Conservation (phyloP, 805 yeast genomes). For the Hanseniaspora lachancei region DNA sequence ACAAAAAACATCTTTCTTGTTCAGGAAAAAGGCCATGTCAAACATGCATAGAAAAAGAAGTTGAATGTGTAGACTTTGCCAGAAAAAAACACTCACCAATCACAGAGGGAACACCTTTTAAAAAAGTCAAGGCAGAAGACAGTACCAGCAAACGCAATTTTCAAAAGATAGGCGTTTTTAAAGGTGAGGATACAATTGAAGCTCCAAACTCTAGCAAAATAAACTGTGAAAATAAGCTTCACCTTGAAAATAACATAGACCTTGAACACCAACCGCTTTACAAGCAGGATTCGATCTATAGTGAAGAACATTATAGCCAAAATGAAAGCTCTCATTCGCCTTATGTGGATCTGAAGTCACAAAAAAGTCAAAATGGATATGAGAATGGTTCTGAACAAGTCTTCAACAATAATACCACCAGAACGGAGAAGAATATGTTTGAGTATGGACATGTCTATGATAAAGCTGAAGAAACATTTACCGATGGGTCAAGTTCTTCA, state of each 20-base stretch:
- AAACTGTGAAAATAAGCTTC: neutral
- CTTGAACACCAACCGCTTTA: neutral
- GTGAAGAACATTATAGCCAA: neutral
- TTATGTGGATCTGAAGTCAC: neutral
- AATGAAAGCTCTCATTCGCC: neutral
- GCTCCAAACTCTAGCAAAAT: too few species aligned
- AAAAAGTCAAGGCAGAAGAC: neutral
- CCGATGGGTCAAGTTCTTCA: neutral
- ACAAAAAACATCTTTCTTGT: slow-evolving; percentile 83
- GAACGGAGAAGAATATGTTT: neutral
- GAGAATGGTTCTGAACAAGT: neutral
- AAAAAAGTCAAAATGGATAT: neutral
- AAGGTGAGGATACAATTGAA: neutral
- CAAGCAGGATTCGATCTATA: neutral
- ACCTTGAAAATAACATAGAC: neutral
- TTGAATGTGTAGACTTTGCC: slow-evolving; percentile 48
- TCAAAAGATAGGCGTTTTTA: neutral
- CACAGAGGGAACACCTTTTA: slow-evolving; percentile 34
- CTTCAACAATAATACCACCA: neutral
- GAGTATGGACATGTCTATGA: neutral
- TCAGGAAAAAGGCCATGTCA: slow-evolving; percentile 71
- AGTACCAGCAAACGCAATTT: neutral
- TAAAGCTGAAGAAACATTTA: neutral
- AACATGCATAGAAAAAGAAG: slow-evolving; percentile 59
- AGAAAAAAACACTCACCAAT: slow-evolving; percentile 80